Base-by-base conservation (phyloP, 1,284 basidiomycete species). In the Cryptococcus hybrid region DNA sequence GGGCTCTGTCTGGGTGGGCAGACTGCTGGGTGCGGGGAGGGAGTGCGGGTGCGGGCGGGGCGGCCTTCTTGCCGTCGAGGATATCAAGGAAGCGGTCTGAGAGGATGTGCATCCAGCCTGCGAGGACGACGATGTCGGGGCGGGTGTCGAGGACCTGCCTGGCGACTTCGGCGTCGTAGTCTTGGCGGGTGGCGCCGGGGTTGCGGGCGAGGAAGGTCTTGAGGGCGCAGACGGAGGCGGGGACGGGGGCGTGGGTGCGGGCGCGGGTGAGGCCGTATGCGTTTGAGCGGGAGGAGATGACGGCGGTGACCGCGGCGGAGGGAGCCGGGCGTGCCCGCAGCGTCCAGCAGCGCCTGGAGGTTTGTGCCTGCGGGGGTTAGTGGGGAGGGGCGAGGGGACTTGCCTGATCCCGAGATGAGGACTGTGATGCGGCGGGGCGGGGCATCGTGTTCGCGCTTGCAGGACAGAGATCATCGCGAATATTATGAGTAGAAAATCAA, bases 31-130 rank as follows among this genome's bases (percentile, higher is more conserved):
- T 43, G 45, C 54, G 12, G 69, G 69, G 65, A 18, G 63, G 60
- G 24, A 70, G 56, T 36, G 67, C 65, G 5, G 71, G 69, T 4
- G 62, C 54, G 1, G 59, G 43, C 11, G 73, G 70, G 5, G 69
- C 59, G 12, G 53, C 44, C 5, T 46, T 60, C 7, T 52, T 57
- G 13, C 74, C 75, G 51, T 75, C 66, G n/a, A 83, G 71, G 30
- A 80, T 67, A 38, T 81, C 68, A 18, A 84, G 71, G 71, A 86
- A 84, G 13, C 72, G 61, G 52, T 81, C 77, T 7, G 80, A 80
- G 45, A 93, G 83, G 65, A 94, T 88, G 73, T 98, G 93, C 95
- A 99, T 98, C 89, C 92, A 99, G 0, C 95, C 96, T 0, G 95
- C 95, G 34, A 98, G 82, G 2, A 99, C 90, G 56, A 98, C 84